Percentiles rank a stretch among this genome's conserved stretches.
phyloP scores from a whole-genome alignment of 352 stramenopile species.

The Pythium aristosporum region DNA sequence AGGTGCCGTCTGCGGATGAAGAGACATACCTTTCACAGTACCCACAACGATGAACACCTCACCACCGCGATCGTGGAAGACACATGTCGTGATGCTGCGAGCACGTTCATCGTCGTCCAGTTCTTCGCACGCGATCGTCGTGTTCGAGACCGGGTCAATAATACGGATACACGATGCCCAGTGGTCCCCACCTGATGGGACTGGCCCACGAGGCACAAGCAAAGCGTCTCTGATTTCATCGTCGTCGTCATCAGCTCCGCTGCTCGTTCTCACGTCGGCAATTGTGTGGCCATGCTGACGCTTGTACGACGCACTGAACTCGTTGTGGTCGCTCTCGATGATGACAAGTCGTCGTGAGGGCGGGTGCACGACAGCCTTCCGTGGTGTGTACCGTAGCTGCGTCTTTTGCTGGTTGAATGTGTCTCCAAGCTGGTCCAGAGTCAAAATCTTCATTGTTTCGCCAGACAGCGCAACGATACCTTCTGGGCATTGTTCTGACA shows the following conservation, averaged over 20 bases:
- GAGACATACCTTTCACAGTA: conserved; percentile 93
- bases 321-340: conserved; percentile 98
- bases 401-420: conserved; percentile 97
- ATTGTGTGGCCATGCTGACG: conserved; percentile 64
- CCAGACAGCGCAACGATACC: conserved; percentile 96
- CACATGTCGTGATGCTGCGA: conserved; percentile 91
- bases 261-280: conserved; percentile 45
- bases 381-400: conserved; percentile 97
- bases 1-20: conserved; percentile 85
- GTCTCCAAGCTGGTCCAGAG: conserved; percentile 93
- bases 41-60: conserved; percentile 98
- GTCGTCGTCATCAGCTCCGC: conserved; percentile 66
- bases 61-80: conserved; percentile 95
- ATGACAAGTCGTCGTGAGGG: conserved; percentile 89
- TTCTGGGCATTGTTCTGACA: conserved; percentile 94
- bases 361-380: conserved; percentile 92
- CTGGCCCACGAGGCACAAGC: conserved; percentile 54
- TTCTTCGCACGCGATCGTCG: conserved; percentile 90
- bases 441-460: conserved; percentile 97
- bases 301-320: conserved; percentile 93
- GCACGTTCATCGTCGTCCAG: conserved; percentile 93
- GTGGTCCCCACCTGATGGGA: conserved; percentile 63
- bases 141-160: conserved; percentile 91
- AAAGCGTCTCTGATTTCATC: conserved; percentile 81
- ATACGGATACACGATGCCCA: conserved; percentile 99